Conservation (phyloP, 306 rosid genomes). For the Citrullus amarus region DNA sequence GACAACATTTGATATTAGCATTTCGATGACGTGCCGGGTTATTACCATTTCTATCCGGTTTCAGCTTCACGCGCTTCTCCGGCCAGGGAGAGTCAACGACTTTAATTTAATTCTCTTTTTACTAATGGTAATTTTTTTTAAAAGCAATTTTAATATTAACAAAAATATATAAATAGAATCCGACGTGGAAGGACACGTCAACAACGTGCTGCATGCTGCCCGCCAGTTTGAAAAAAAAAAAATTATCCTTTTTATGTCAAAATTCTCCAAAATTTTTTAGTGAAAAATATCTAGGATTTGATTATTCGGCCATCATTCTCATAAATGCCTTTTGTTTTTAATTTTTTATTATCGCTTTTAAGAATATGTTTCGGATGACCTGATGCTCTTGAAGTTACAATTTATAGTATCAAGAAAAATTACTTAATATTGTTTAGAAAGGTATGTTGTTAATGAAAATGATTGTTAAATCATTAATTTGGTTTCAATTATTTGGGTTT, state of each 20-base stretch:
- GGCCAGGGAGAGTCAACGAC: not conserved
- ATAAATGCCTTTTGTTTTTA: not conserved
- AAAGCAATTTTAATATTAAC: not conserved
- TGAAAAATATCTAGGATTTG: not conserved
- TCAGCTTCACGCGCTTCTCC: constrained; percentile 16
- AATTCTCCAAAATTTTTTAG: not conserved
- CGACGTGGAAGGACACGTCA: constrained; percentile 2
- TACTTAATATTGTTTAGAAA: no score
- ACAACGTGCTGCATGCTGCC: not conserved
- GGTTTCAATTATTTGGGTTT: no score
- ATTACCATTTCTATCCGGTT: constrained; percentile 35
- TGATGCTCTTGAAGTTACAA: not conserved
- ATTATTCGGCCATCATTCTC: not conserved
- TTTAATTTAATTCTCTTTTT: not conserved
- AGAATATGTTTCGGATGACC: not conserved
- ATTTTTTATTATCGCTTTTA: not conserved
- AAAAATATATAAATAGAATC: not conserved
- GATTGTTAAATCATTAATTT: no score
- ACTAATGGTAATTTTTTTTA: not conserved
- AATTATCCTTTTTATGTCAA: not conserved
- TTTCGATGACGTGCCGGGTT: constrained; percentile 29
- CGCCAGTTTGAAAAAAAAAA: not conserved
- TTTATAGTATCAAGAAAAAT: no score
- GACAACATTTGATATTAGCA: not conserved
- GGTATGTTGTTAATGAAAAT: no score